Evolutionary conservation across 1,139 yeast species (phyloP).

Genomic region (Pichiaceae sp.): DNA sequence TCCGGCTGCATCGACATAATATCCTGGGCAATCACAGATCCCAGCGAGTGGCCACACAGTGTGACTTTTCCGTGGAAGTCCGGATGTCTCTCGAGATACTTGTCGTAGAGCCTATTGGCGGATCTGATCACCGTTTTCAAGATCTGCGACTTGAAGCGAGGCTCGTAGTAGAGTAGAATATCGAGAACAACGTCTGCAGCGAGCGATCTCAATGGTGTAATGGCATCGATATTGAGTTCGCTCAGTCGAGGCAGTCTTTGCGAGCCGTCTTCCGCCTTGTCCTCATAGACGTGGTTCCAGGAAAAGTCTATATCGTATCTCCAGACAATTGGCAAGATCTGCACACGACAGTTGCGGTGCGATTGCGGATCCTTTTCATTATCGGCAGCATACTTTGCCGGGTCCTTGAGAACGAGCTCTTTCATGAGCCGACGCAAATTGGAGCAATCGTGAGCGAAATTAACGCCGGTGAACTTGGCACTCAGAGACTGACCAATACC

Average conservation of each 20-base stretch:
- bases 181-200: constrained; percentile 86
- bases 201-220: constrained; percentile 65
- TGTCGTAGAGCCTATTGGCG: constrained; percentile 58
- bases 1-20: constrained; percentile 54
- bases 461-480: constrained; percentile 67
- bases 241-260: constrained; percentile 52
- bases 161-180: constrained; percentile 77
- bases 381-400: constrained; percentile 28
- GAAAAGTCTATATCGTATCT: constrained; percentile 64
- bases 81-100: constrained; percentile 60
- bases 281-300: constrained; percentile 27
- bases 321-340: constrained; percentile 76
- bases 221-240: constrained; percentile 75
- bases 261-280: constrained; percentile 24
- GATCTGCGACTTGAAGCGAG: constrained; percentile 56
- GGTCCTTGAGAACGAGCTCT: constrained; percentile 41
- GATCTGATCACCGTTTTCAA: constrained; percentile 58
- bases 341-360: constrained; percentile 49
- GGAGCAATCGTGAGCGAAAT: constrained; percentile 81
- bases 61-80: constrained; percentile 72
- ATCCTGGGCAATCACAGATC: constrained; percentile 81
- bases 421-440: constrained; percentile 59
- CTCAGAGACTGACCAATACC: constrained; percentile 93
- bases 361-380: constrained; percentile 14
- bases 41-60: constrained; percentile 84